These are phyloP conservation scores for Arachis hypogaea DNA, from an alignment of 306 rosid genomes.

Conservation along the genomic window DNA sequence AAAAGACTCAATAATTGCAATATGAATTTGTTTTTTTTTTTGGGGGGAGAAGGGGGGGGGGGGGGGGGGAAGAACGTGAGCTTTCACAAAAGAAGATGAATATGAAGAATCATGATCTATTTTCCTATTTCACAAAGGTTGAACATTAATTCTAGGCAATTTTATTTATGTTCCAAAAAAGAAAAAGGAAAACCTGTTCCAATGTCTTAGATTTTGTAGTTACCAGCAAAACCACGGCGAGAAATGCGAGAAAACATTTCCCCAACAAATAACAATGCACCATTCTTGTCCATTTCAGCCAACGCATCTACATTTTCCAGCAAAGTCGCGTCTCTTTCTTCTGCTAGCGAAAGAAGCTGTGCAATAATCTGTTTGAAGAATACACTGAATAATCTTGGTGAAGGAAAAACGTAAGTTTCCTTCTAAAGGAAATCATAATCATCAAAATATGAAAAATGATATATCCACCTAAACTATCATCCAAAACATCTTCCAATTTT, in stretches of 20 bases:
- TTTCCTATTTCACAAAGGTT: conserved; percentile 35
- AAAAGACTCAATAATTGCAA: conserved; percentile 15
- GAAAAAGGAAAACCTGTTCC: conserved; percentile 21
- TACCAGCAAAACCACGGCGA: conserved; percentile 97
- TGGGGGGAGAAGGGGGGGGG: too few relatives aligned
- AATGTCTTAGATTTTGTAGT: conserved; percentile 43
- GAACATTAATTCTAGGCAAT: conserved; percentile 17
- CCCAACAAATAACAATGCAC: conserved; percentile 72
- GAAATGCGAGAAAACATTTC: conserved; percentile 81
- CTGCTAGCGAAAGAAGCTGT: conserved; percentile 75
- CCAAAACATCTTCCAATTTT: too few relatives aligned
- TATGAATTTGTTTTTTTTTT: neutral
- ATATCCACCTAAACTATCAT: too few relatives aligned
- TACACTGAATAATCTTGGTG: conserved; percentile 62
- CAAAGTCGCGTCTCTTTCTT: conserved; percentile 50
- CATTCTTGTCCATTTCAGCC: conserved; percentile 43
- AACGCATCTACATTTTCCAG: conserved; percentile 33
- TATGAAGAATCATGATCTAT: conserved; percentile 27
- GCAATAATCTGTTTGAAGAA: conserved; percentile 79
- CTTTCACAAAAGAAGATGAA: conserved; percentile 1
- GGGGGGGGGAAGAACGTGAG: neutral
- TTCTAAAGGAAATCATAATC: conserved; percentile 21
- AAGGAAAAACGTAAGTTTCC: conserved; percentile 47
- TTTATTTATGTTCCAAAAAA: neutral
- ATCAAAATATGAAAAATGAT: neutral